Percentiles rank a stretch among this genome's conserved stretches.
phyloP scores from a whole-genome alignment of 148 eudicot genomes.

The Rhododendron mucronatum region DNA sequence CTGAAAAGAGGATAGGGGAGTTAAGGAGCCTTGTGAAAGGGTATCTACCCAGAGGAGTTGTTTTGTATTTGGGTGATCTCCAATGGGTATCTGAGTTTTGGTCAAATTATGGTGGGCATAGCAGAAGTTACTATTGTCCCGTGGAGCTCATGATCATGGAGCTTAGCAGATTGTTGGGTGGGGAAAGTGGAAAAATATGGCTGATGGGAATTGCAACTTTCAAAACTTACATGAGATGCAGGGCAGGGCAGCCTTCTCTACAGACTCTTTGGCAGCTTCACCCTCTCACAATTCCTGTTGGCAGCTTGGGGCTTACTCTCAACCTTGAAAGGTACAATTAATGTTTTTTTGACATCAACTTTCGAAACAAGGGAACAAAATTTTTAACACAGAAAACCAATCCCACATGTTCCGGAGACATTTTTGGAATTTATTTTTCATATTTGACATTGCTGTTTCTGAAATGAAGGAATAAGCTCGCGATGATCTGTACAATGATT shows the following conservation, averaged over 20 bases:
- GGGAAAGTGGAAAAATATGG: slow-evolving; percentile 55
- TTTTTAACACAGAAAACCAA: not conserved
- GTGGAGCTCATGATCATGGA: slow-evolving; percentile 66
- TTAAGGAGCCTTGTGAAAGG: slow-evolving; percentile 50
- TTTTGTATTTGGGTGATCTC: slow-evolving; percentile 79
- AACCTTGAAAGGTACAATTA: slow-evolving; percentile 49
- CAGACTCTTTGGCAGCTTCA: slow-evolving; percentile 75
- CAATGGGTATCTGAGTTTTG: slow-evolving; percentile 82
- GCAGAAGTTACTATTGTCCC: slow-evolving; percentile 46
- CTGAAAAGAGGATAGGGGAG: slow-evolving; percentile 58
- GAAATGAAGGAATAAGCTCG: not conserved
- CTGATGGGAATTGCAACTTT: slow-evolving; percentile 64
- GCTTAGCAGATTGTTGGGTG: slow-evolving; percentile 43
- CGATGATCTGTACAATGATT: not conserved
- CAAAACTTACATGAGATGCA: slow-evolving; percentile 60
- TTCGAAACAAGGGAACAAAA: not conserved
- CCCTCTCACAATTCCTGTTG: slow-evolving; percentile 59
- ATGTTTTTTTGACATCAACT: not conserved
- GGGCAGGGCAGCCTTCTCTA: slow-evolving; percentile 60
- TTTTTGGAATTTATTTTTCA: not conserved
- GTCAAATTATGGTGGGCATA: slow-evolving; percentile 54
- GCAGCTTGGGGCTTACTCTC: slow-evolving; percentile 57
- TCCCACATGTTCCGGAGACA: not conserved
- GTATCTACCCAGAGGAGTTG: slow-evolving; percentile 60
- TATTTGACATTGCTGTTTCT: not conserved